Percentiles rank a stretch among this genome's conserved stretches.
Evolutionary conservation across 306 rosid genomes (phyloP).

Genomic region (Ammopiptanthus mongolicus): DNA sequence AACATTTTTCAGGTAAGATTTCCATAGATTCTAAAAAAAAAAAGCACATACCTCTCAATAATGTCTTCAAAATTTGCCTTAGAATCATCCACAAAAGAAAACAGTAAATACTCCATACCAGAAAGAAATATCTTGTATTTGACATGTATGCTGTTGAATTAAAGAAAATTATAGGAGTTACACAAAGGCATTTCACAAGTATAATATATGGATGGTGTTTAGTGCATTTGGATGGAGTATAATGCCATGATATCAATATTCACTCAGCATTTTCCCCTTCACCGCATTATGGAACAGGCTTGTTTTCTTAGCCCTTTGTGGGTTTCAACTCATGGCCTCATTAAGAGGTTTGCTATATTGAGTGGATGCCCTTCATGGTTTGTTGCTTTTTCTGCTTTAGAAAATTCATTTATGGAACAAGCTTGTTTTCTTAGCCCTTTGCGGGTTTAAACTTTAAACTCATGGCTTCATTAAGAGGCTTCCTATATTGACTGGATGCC

Average conservation of each 20-base stretch:
- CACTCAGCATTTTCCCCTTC: not conserved
- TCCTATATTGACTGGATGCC: not conserved
- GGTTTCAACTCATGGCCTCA: not conserved
- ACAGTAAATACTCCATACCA: conserved; percentile 87
- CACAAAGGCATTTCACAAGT: not conserved
- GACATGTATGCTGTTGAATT: conserved; percentile 64
- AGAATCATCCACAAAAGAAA: conserved; percentile 64
- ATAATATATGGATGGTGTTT: not conserved
- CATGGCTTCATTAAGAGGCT: not conserved
- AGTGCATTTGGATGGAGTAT: not conserved
- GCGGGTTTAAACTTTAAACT: not conserved
- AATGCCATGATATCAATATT: not conserved
- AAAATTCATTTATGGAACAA: not conserved
- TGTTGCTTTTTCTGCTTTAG: not conserved
- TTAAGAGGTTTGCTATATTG: not conserved
- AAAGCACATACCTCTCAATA: conserved; percentile 67
- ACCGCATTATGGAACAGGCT: not conserved
- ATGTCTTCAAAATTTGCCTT: conserved; percentile 95
- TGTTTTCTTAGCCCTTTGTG: not conserved
- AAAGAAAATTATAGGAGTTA: conserved; percentile 20
- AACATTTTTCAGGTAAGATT: not conserved
- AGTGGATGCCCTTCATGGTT: not conserved
- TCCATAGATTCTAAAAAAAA: not conserved
- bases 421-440: not conserved
- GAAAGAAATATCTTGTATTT: conserved; percentile 92